These are phyloP conservation scores for Elsinoe ampelina DNA, from an alignment of 2,329 filamentous ascomycete species.

Conservation along the genomic window DNA sequence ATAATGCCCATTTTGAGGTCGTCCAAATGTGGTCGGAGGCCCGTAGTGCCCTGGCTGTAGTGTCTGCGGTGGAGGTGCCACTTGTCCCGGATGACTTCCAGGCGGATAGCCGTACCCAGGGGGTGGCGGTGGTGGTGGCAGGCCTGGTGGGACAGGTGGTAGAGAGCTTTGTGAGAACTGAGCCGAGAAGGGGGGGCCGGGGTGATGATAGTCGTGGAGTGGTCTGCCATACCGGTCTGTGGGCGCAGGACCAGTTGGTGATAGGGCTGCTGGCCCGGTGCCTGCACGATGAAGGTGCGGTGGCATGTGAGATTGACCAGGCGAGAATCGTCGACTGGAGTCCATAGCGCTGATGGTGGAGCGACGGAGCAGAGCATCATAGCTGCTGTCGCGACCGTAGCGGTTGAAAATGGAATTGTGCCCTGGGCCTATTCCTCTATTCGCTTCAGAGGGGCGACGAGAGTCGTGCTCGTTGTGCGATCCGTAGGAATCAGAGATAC, in stretches of 20 bases:
- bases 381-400: not conserved
- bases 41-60: not conserved
- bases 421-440: not conserved
- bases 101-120: constrained; percentile 14
- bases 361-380: constrained; percentile 6
- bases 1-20: not conserved
- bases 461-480: not conserved
- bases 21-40: not conserved
- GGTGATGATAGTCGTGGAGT: constrained; percentile 14
- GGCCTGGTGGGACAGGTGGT: constrained; percentile 14
- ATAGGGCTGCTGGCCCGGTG: not conserved
- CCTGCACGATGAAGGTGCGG: constrained; percentile 1
- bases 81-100: constrained; percentile 1
- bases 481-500: constrained; percentile 7
- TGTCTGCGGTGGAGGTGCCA: not conserved
- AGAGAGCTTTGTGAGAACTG: constrained; percentile 5
- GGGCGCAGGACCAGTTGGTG: not conserved
- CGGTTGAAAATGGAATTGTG: not conserved
- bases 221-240: constrained; percentile 13
- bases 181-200: constrained; percentile 6
- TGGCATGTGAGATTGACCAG: not conserved
- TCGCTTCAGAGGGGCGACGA: not conserved
- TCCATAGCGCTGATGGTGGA: constrained; percentile 7
- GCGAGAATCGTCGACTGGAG: not conserved
- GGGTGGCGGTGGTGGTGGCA: constrained; percentile 13